Evolutionary conservation across 495 filamentous ascomycete species (phyloP).

Genomic region (Podospora australis): DNA sequence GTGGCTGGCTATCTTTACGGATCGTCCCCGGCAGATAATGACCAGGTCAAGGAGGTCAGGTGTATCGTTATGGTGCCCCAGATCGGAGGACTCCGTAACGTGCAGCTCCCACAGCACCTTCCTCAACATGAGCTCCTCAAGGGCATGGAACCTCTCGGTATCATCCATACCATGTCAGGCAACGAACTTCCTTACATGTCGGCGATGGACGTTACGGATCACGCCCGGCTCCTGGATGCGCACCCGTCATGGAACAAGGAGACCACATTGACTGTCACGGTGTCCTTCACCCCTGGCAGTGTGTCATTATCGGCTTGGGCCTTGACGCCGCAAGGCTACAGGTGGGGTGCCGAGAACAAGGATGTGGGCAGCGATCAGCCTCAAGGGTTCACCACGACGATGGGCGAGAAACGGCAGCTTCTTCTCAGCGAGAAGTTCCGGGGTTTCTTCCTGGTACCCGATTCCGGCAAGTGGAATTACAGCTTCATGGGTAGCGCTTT

Average conservation of each 20-base stretch:
- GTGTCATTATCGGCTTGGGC: conserved; percentile 92
- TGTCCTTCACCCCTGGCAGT: conserved; percentile 97
- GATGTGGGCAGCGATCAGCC: conserved; percentile 88
- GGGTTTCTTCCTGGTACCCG: conserved; percentile 93
- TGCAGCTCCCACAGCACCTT: conserved; percentile 84
- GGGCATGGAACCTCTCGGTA: conserved; percentile 81
- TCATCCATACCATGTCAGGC: conserved; percentile 92
- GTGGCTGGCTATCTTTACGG: conserved; percentile 96
- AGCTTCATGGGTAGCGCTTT: conserved; percentile 94
- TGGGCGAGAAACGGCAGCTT: conserved; percentile 94
- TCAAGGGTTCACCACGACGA: conserved; percentile 81
- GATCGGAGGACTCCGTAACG: conserved; percentile 86
- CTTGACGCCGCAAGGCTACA: conserved; percentile 84
- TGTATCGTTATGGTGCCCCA: conserved; percentile 98
- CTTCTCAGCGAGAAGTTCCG: conserved; percentile 85
- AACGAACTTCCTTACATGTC: conserved; percentile 96
- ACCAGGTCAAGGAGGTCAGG: conserved; percentile 92
- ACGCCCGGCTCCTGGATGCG: conserved; percentile 76
- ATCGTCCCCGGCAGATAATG: conserved; percentile 84
- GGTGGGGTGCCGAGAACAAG: conserved; percentile 96
- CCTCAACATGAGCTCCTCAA: conserved; percentile 90
- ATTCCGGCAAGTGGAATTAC: conserved; percentile 92
- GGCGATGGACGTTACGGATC: conserved; percentile 86
- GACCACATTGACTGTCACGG: conserved; percentile 84
- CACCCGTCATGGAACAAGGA: conserved; percentile 89